phyloP scores from a whole-genome alignment of 1,139 yeast species.

The Cylindricascospora bacillispora region DNA sequence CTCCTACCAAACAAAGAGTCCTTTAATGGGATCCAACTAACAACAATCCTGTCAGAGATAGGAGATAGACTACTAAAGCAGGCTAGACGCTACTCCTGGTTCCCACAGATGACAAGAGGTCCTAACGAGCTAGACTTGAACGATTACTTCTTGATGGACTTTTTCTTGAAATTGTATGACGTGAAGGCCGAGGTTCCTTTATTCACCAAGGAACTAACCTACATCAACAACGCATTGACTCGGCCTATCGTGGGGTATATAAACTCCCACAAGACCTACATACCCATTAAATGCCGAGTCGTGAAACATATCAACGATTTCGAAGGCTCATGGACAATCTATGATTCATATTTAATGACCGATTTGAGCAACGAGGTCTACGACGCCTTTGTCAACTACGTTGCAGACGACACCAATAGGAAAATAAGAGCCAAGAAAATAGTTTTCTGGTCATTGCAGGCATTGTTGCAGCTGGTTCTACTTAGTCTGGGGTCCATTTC shows the following conservation, averaged over 20 bases:
- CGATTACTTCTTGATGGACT: conserved; percentile 62
- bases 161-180: conserved; percentile 65
- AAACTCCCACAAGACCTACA: conserved; percentile 77
- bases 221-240: conserved; percentile 80
- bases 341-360: conserved; percentile 83
- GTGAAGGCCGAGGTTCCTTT: conserved; percentile 84
- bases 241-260: conserved; percentile 94
- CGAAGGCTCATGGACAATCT: conserved; percentile 93
- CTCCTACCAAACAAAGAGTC: conserved; percentile 18
- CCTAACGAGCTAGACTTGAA: conserved; percentile 23
- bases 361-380: conserved; percentile 84
- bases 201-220: conserved; percentile 71
- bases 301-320: conserved; percentile 70
- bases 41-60: conserved; percentile 14
- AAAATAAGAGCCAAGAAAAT: conserved; percentile 64
- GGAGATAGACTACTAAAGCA: conserved; percentile 16
- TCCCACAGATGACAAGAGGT: conserved; percentile 6
- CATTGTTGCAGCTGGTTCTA: conserved; percentile 65
- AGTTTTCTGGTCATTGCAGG: conserved; percentile 87
- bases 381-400: conserved; percentile 80
- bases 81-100: conserved; percentile 13
- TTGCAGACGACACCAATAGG: conserved; percentile 73
- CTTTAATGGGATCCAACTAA: conserved; percentile 12
- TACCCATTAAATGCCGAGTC: conserved; percentile 78
- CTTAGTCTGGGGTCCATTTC: conserved; percentile 65